phyloP scores from a whole-genome alignment of 371 early-diverging fungal species.

The Coelomomyces lativittatus region DNA sequence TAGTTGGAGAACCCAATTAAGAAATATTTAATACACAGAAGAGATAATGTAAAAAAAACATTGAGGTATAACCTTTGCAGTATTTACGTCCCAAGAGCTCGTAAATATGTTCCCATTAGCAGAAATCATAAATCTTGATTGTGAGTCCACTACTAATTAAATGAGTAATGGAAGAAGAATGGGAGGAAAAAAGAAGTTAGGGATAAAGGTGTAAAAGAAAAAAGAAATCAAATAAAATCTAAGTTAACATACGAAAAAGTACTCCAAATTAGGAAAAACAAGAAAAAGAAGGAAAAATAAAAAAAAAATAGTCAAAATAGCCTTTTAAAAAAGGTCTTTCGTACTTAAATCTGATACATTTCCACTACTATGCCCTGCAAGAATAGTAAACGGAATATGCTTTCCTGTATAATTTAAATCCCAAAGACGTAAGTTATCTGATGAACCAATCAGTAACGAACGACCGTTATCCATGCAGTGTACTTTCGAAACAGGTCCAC shows the following conservation, averaged over 20 bases:
- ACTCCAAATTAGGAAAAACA: too few relatives aligned
- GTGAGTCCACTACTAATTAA: constrained; percentile 42
- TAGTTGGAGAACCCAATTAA: too few relatives aligned
- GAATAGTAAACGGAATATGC: constrained; percentile 65
- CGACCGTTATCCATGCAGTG: constrained; percentile 55
- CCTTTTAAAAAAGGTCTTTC: too few relatives aligned
- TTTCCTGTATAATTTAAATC: constrained; percentile 34
- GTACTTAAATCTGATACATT: constrained; percentile 56
- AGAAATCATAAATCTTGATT: constrained; percentile 59
- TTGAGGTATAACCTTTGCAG: constrained; percentile 40
- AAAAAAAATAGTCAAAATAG: too few relatives aligned
- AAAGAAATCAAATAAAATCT: background rate
- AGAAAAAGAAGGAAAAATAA: too few relatives aligned
- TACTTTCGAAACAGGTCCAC: constrained; percentile 73
- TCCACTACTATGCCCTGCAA: constrained; percentile 79
- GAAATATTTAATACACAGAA: background rate
- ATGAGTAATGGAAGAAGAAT: background rate
- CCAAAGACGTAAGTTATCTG: constrained; percentile 83
- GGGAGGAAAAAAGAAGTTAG: background rate
- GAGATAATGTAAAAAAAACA: constrained; percentile 65
- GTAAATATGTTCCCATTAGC: constrained; percentile 75
- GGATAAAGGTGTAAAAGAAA: background rate
- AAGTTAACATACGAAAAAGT: too few relatives aligned
- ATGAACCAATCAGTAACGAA: constrained; percentile 69
- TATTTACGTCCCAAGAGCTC: constrained; percentile 71